Conservation (phyloP, 2,329 filamentous ascomycete species). For the Alternaria gaisen region DNA sequence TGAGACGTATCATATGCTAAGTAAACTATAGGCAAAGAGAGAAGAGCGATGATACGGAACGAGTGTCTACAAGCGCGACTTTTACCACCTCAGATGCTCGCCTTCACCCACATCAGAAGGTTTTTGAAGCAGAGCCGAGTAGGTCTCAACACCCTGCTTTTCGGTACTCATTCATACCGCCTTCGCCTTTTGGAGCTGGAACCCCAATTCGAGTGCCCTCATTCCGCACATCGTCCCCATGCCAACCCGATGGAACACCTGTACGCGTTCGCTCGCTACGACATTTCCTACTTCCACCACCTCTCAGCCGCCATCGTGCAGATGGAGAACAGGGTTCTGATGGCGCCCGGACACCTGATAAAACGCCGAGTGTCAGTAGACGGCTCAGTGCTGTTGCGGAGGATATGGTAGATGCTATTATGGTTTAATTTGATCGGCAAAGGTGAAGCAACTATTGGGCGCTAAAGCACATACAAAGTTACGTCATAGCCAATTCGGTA, state of each 20-base stretch:
- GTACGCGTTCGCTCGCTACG: neutral
- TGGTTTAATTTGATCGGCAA: neutral
- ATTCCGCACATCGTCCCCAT: neutral
- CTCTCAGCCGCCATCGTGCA: neutral
- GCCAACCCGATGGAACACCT: neutral
- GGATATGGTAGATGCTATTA: neutral
- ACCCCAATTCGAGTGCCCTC: neutral
- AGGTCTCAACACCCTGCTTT: neutral
- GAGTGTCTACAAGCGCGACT: neutral
- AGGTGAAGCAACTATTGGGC: neutral
- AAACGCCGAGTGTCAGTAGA: neutral
- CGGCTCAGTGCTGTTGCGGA: neutral
- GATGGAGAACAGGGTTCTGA: neutral
- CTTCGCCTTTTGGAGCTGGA: conserved; percentile 1
- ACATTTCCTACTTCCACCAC: neutral
- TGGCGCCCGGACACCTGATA: neutral
- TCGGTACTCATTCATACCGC: conserved; percentile 1
- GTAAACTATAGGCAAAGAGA: neutral
- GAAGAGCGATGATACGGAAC: neutral
- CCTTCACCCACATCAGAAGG: neutral
- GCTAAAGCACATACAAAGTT: neutral
- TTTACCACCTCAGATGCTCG: neutral
- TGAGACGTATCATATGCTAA: accelerated
- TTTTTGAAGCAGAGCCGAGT: neutral
- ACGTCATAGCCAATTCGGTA: too few relatives aligned